phyloP scores from a whole-genome alignment of 2,329 filamentous ascomycete genomes.

The Neonectria faginata region DNA sequence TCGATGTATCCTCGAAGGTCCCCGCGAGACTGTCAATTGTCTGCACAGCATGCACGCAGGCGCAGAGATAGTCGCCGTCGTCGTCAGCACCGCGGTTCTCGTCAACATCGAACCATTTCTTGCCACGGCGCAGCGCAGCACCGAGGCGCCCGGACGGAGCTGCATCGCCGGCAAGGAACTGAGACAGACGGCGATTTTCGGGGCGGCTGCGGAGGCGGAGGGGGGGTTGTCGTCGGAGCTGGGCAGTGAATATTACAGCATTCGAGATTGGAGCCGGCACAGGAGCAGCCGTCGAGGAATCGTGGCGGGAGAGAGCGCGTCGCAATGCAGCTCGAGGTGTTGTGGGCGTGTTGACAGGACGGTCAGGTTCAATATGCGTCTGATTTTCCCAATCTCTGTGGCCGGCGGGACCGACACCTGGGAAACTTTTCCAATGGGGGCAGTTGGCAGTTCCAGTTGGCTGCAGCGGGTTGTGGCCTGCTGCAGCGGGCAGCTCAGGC shows the following conservation, averaged over 20 bases:
- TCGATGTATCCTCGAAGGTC: constrained; percentile 50
- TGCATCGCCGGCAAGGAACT: constrained; percentile 56
- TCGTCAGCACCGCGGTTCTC: constrained; percentile 28
- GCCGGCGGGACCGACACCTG: constrained; percentile 40
- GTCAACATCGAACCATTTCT: constrained; percentile 42
- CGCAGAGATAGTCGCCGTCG: constrained; percentile 28
- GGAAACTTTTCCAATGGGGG: constrained; percentile 44
- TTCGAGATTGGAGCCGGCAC: constrained; percentile 1
- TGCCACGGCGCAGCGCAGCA: constrained; percentile 57
- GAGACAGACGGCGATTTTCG: constrained; percentile 23
- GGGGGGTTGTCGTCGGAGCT: constrained; percentile 7
- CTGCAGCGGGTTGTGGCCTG: constrained; percentile 22
- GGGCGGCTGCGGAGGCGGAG: constrained; percentile 16
- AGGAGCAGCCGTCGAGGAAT: not conserved
- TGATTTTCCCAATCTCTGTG: constrained; percentile 37
- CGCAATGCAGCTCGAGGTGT: constrained; percentile 15
- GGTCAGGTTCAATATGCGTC: constrained; percentile 16
- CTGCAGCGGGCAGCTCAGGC: constrained; percentile 23
- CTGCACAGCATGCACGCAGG: constrained; percentile 50
- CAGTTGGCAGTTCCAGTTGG: constrained; percentile 2
- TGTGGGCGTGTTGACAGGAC: constrained; percentile 18
- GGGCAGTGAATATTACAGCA: constrained; percentile 13
- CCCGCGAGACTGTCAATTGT: constrained; percentile 47
- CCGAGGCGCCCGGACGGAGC: constrained; percentile 65
- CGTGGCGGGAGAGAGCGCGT: constrained; percentile 1